Evolutionary conservation across 352 stramenopile species (phyloP), one percentile per base, ranked within the genome.

Genomic region (Globisporangium splendens): DNA sequence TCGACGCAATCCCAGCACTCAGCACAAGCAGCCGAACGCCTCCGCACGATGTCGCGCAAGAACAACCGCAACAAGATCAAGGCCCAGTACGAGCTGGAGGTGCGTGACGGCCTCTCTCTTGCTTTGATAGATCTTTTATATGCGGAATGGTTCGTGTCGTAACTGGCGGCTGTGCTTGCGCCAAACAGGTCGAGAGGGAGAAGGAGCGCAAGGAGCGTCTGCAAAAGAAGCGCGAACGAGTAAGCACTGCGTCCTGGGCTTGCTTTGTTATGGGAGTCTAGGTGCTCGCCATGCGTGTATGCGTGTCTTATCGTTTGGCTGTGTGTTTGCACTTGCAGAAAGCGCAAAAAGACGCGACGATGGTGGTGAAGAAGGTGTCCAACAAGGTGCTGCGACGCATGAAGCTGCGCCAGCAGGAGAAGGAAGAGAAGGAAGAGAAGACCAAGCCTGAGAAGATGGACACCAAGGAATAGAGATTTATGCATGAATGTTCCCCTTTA

Each of bases 61-160:
- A 89, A 89, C 65, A 91, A 87, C 65, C 79, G 79, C 56, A 81
- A 67, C 66, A 86, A 87, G 56, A 87, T 89, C 55, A 89, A 91
- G 68, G 79, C 81, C 12, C 81, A 91, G 77, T 85, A 88, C 66
- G 81, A 91, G 61, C 66, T 88, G 44, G 81, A 91, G 66, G 79
- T 88, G 55, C 48, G 51, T 54, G 11, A 46, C 18, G 38, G 12
- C 12, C 50, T 20, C 42, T n/a, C 13, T 13, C n/a, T n/a, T n/a
- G n/a, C n/a, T n/a, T n/a, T n/a, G n/a, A n/a, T n/a, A n/a, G n/a
- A n/a, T 18, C 18, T 42, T 15, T 49, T 38, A 15, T 57, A 13
- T 41, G 17, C 4, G 14, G 18, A 7, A 10, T 15, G 18, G 42
- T 12, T 54, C 22, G 20, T 47, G 31, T 46, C 13, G 28, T n/a